These are phyloP conservation scores for Diaporthe citriasiana DNA, from an alignment of 2,329 filamentous ascomycete species.

Conservation along the genomic window DNA sequence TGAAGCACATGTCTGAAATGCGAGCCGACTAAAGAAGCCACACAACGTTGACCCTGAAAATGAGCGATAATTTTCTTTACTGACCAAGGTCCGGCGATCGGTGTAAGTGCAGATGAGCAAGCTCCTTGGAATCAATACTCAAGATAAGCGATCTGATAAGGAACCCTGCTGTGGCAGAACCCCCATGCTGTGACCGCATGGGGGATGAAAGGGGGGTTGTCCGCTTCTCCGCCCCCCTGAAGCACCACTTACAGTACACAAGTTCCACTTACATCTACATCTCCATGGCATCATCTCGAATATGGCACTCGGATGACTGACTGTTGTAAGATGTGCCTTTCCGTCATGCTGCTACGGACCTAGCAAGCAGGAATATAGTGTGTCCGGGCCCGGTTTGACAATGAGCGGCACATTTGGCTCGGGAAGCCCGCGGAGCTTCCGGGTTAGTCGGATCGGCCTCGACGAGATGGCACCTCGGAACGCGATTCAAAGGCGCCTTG, in stretches of 20 bases:
- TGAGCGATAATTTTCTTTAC: neutral
- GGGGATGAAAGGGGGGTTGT: neutral
- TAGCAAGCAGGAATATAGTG: neutral
- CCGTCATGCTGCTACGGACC: too few species aligned
- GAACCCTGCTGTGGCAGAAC: slow-evolving; percentile 5
- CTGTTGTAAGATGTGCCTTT: neutral
- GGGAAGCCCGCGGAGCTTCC: slow-evolving; percentile 11
- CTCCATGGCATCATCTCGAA: neutral
- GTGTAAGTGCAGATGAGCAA: slow-evolving; percentile 36
- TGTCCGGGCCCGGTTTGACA: neutral
- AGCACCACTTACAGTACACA: neutral
- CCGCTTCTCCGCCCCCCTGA: neutral
- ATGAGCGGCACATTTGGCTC: neutral
- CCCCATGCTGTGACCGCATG: neutral
- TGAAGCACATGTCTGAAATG: slow-evolving; percentile 39
- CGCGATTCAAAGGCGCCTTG: neutral
- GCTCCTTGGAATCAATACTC: slow-evolving; percentile 12
- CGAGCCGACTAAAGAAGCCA: neutral
- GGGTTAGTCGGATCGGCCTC: slow-evolving; percentile 12
- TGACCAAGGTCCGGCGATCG: slow-evolving; percentile 35
- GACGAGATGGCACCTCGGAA: slow-evolving; percentile 3
- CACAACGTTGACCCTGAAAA: neutral
- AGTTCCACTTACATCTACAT: neutral
- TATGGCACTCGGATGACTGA: neutral
- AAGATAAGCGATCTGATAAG: slow-evolving; percentile 21